phyloP scores from a whole-genome alignment of 2,329 filamentous ascomycete genomes.

The Ambrosiella cleistominuta region DNA sequence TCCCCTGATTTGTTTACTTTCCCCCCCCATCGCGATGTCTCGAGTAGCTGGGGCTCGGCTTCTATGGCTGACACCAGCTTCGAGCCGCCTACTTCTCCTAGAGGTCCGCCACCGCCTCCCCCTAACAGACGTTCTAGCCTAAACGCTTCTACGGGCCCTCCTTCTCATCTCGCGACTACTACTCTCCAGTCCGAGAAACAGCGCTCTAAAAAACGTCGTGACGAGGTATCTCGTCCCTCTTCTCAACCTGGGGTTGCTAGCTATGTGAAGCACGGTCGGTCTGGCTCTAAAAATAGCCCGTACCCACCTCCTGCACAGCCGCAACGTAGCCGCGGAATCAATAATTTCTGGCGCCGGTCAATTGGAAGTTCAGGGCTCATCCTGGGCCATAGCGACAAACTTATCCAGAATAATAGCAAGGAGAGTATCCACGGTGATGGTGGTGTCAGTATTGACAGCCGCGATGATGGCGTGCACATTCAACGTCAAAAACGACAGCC shows the following conservation, averaged over 20 bases:
- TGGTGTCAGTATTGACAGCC: conserved; percentile 9
- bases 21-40: conserved; percentile 21
- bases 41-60: conserved; percentile 29
- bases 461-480: conserved; percentile 10
- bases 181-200: conserved; percentile 8
- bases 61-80: conserved; percentile 26
- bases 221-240: conserved; percentile 9
- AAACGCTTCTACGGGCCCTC: conserved; percentile 26
- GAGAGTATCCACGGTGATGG: conserved; percentile 11
- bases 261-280: background rate
- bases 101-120: conserved; percentile 27
- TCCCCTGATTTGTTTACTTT: conserved; percentile 40
- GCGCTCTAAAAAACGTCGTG: conserved; percentile 1
- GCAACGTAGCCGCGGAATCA: conserved; percentile 24
- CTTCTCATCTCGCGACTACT: conserved; percentile 3
- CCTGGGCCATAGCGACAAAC: background rate
- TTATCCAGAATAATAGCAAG: conserved; percentile 13
- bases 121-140: conserved; percentile 37
- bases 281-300: conserved; percentile 9
- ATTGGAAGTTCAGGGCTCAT: conserved; percentile 20
- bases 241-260: conserved; percentile 7
- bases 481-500: background rate
- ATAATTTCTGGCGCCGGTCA: conserved; percentile 34
- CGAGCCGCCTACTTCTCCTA: conserved; percentile 18
- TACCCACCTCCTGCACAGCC: conserved; percentile 10